Base-by-base conservation (phyloP, 2,329 filamentous ascomycete species). In the Bisporella sp. region DNA sequence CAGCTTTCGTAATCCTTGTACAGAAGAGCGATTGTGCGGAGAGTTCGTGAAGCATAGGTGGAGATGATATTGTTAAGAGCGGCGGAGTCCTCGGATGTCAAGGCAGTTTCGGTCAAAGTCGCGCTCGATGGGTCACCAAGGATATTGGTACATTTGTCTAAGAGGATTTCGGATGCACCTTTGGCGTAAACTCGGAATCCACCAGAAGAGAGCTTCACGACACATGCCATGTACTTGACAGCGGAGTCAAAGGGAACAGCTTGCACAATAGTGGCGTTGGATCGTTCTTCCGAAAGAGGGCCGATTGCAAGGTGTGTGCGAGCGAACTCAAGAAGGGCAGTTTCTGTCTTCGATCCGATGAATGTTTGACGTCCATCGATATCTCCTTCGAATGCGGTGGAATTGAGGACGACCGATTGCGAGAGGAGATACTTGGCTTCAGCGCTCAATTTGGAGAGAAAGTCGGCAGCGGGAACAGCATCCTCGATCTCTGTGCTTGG, bases 301-400 rank as follows among this genome's bases (percentile, higher is more conserved):
- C 77, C 78, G 72, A 89, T 81, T 41, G 75, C 84, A 11, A 89
- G 70, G 60, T 80, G 73, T 45, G 85, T 79, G 45, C 77, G 75
- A 21, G 84, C 82, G 62, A 89, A 88, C 29, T 74, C 72, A n/a
- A 90, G 73, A 9, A 90, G 72, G 21, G 86, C 85, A 4, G 84
- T 88, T 63, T 90, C 86, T 0, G 86, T 90, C 68, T 89, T 89
- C 5, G 85, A 89, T 31, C 86, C 86, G 54, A 89, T 76, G 57
- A 87, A 90, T 0, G 76, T 71, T 13, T 68, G 59, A 52, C 73
- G 71, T 32, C 82, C 82, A 41, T 82, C 75, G 41, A 79, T 73
- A 41, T 84, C 79, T 5, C 77, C 76, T 61, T 87, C 81, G 56
- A 87, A 87, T 1, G 84, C 82, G 0, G 83, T 85, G 0, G 84